Base-by-base conservation (phyloP, 176 grass and related monocot species). In the Triticum urartu region DNA sequence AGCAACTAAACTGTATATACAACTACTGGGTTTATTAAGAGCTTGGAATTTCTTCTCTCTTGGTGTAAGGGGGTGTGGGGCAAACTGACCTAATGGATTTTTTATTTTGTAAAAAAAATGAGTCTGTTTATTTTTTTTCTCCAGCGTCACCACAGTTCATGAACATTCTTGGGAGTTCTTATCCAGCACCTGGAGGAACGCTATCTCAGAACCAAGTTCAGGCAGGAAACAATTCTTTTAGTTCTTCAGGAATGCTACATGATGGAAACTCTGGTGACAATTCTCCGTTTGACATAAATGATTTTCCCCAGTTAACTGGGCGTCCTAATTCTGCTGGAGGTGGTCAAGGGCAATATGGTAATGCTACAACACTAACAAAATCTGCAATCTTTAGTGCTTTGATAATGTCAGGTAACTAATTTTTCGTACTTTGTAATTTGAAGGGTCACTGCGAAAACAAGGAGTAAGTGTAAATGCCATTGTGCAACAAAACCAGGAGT, bases 201-300 rank as follows among this genome's bases (percentile, higher is more conserved):
- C 60, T 95, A 70, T 88, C 91, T 47, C 90, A 92, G 85, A 92
- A 89, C 79, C 93, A 98, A 89, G 34, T 89, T 76, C 94, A 94
- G 83, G 87, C 77, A 81, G 93, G 85, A 84, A 98, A 88, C 84
- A 91, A 18, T 77, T 82, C 88, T 36, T 89, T 95, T 87, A 88
- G 90, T 75, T 92, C 96, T 70, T 84, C 92, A 40, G 96, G 91
- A 75, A 98, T 98, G 88, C 83, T 94, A 63, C 91, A 91, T 87
- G 93, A 94, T 54, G 81, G 89, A 77, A 95, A 87, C 79, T 89
- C 86, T 0, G 79, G 84, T 86, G 96, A 98, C 68, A 91, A 48
- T 86, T 84, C 90, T 91, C 96, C 92, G 9, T 98, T 95, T 89
- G 96, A 98, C 79, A 88, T 95, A 62, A 98, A 94, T 94, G 96